These are phyloP conservation scores for Sporisorium graminicola DNA, from an alignment of 1,284 basidiomycete species.

Conservation along the genomic window DNA sequence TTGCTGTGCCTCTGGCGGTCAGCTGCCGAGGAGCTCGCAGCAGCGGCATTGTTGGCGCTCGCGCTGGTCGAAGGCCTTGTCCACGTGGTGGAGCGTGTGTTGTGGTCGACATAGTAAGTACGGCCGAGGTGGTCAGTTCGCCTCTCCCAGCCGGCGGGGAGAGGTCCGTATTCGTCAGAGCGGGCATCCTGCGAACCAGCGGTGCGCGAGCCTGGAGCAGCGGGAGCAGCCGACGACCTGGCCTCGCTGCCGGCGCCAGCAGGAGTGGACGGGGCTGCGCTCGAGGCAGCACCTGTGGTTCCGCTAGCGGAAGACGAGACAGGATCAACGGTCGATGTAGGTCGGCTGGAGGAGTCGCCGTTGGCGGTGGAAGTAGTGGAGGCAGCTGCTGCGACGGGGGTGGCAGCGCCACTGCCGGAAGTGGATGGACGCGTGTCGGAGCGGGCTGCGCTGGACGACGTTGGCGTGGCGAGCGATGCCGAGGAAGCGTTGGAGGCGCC, in stretches of 20 bases:
- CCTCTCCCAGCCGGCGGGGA: slow-evolving; percentile 93
- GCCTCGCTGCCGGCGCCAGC: slow-evolving; percentile 16
- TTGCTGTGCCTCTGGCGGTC: slow-evolving; percentile 67
- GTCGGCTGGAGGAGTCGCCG: slow-evolving; percentile 37
- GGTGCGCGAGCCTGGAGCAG: slow-evolving; percentile 25
- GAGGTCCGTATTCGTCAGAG: slow-evolving; percentile 64
- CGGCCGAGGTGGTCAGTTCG: slow-evolving; percentile 87
- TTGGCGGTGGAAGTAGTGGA: slow-evolving; percentile 20
- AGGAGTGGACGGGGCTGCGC: slow-evolving; percentile 14
- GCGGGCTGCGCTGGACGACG: slow-evolving; percentile 25
- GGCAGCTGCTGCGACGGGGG: slow-evolving; percentile 26
- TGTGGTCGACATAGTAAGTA: slow-evolving; percentile 84
- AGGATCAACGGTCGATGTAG: slow-evolving; percentile 32
- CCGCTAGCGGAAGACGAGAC: slow-evolving; percentile 23
- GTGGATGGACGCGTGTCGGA: slow-evolving; percentile 37
- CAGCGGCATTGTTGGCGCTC: slow-evolving; percentile 58
- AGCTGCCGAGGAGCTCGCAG: slow-evolving; percentile 57
- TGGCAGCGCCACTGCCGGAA: slow-evolving; percentile 33
- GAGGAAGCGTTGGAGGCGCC: slow-evolving; percentile 57
- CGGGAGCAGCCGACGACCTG: slow-evolving; percentile 29
- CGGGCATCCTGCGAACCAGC: slow-evolving; percentile 42
- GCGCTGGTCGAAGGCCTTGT: slow-evolving; percentile 71
- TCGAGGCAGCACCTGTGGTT: slow-evolving; percentile 17
- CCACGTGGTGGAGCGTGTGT: slow-evolving; percentile 94
- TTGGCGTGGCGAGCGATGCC: slow-evolving; percentile 50